Base-by-base conservation (phyloP, 176 grass and related monocot species). In the Avena insularis region DNA sequence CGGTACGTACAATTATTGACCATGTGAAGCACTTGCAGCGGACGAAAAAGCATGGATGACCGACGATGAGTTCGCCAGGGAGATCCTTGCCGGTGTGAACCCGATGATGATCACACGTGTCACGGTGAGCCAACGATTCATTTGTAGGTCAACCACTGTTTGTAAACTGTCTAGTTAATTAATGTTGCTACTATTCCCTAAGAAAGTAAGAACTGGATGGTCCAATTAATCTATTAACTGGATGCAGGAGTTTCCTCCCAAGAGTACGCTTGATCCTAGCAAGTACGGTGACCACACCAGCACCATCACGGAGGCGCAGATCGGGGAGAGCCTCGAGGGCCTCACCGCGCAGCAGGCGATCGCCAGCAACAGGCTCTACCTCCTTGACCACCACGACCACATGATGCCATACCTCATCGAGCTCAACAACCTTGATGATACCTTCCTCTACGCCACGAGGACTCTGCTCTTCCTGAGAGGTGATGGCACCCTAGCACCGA, bases 31-130 rank as follows among this genome's bases (percentile, higher is more conserved):
- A 20, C 17, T 10, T 21, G 10, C 40, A 72, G 69, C 3, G 68
- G 38, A 71, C 38, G 69, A 72, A 38, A 72, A 21, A 72, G 69
- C 69, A 11, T 72, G 69, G 69, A 72, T 72, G 69, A 72, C 69
- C 2, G 40, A 72, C 40, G 40, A 46, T 2, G 69, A 72, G 19
- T 72, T 72, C 16, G 69, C 69, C 0, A 72, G 69, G 69, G 69
- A 72, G 69, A 47, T 72, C 0, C 69, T 72, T 13, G 69, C 69
- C 40, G 69, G 69, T 4, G 69, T 72, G 9, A 72, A 72, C 40
- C 69, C 69, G 4, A 72, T 72, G 69, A 72, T 72, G 69, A 72
- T 72, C 40, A 72, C 38, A 12, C 69, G 69, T n/a, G 16, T 72
- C 40, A 72, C 69, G 16, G 69, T 72, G 19, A n/a, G 68, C n/a